A percentile compares a stretch with the other conserved stretches of the same genome.
Conservation (phyloP, 768 basidiomycete genomes). For the Russula sp. region DNA sequence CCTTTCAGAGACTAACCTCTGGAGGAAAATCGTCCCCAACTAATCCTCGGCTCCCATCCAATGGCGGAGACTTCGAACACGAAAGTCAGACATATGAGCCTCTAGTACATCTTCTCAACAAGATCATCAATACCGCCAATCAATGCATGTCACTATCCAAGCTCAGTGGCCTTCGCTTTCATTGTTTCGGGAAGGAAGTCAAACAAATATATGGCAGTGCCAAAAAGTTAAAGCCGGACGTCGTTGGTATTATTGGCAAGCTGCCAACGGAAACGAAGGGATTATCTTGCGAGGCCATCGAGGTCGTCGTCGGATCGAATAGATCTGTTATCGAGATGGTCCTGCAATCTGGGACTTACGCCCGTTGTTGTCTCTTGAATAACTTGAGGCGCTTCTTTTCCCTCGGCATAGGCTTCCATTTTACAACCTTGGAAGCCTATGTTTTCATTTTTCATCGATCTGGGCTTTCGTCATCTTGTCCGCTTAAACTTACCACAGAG, state of each 20-base stretch:
- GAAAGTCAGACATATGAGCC: background rate
- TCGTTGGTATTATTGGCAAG: background rate
- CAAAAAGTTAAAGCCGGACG: background rate
- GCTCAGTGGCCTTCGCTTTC: background rate
- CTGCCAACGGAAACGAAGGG: background rate
- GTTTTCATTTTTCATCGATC: background rate
- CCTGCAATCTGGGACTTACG: background rate
- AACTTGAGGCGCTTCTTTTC: background rate
- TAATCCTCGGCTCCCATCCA: background rate
- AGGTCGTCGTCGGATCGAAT: background rate
- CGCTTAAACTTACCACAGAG: background rate
- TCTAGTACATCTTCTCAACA: background rate
- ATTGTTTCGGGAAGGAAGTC: background rate
- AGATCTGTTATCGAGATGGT: background rate
- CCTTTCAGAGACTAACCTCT: too few relatives aligned
- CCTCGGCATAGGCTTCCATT: background rate
- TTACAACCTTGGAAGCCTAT: background rate
- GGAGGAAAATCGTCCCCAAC: background rate
- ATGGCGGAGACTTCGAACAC: background rate
- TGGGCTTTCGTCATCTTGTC: background rate
- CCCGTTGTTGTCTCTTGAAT: background rate
- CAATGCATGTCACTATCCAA: background rate
- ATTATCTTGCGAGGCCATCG: background rate
- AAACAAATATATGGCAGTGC: too few relatives aligned
- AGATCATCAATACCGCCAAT: background rate